These are phyloP conservation scores for Fomitiporia mediterranea DNA, from an alignment of 1,284 basidiomycete genomes.

Conservation along the genomic window DNA sequence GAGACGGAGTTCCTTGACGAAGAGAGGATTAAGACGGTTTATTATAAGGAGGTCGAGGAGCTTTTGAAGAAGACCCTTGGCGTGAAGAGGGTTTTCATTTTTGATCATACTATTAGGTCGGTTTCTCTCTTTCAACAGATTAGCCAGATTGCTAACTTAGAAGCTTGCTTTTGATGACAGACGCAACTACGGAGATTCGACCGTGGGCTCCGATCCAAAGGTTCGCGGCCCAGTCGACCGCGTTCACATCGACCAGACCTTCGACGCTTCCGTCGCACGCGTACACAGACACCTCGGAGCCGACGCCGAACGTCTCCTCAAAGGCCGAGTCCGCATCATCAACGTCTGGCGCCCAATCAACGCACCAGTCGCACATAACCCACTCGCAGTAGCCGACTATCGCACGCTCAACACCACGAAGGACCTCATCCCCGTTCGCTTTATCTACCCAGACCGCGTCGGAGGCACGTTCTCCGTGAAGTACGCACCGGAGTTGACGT, in stretches of 20 bases:
- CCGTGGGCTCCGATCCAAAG: neutral
- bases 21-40: conserved; percentile 23
- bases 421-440: conserved; percentile 33
- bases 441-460: conserved; percentile 32
- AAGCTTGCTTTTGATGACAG: neutral
- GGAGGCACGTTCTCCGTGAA: conserved; percentile 34
- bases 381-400: conserved; percentile 45
- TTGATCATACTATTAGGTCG: conserved; percentile 25
- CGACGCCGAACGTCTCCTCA: conserved; percentile 42
- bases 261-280: conserved; percentile 41
- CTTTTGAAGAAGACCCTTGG: conserved; percentile 29
- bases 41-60: conserved; percentile 27
- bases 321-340: conserved; percentile 50
- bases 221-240: conserved; percentile 7
- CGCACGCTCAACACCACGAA: conserved; percentile 33
- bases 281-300: conserved; percentile 48
- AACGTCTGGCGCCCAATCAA: conserved; percentile 52
- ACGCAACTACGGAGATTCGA: neutral
- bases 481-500: conserved; percentile 26
- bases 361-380: conserved; percentile 41
- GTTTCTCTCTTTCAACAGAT: conserved; percentile 18
- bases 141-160: neutral
- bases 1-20: conserved; percentile 21
- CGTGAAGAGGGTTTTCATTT: conserved; percentile 27
- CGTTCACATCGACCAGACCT: conserved; percentile 59